Evolutionary conservation across 257 asterid species (phyloP).

Genomic region (Solanum phureja): DNA sequence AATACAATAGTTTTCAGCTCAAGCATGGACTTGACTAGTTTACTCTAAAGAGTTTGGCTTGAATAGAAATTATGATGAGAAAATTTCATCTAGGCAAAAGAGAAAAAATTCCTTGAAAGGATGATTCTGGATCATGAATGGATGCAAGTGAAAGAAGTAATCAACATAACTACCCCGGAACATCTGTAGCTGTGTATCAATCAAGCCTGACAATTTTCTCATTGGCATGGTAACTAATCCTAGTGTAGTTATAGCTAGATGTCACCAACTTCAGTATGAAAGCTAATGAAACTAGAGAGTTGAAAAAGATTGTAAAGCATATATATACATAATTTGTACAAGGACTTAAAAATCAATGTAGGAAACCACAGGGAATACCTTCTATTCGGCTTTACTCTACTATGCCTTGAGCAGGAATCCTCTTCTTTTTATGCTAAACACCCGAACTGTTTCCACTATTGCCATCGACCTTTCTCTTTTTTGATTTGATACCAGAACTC

Average conservation of each 20-base stretch:
- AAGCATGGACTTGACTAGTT: not conserved
- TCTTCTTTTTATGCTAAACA: not conserved
- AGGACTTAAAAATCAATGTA: not conserved
- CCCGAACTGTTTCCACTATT: not conserved
- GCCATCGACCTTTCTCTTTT: not conserved
- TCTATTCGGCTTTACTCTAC: not conserved
- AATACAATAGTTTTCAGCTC: not conserved
- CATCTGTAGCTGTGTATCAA: not conserved
- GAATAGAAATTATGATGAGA: not conserved
- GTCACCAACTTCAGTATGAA: not conserved
- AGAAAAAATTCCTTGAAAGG: not conserved
- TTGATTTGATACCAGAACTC: not conserved
- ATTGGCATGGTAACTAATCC: not conserved
- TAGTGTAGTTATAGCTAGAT: not conserved
- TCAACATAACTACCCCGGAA: not conserved
- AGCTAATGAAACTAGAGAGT: not conserved
- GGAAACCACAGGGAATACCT: not conserved
- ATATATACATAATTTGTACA: not conserved
- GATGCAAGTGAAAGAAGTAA: not conserved
- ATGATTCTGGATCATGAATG: not conserved
- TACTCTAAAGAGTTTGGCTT: not conserved
- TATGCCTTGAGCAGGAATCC: not conserved
- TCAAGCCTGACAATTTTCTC: not conserved
- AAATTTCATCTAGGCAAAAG: not conserved
- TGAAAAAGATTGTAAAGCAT: not conserved